phyloP scores from a whole-genome alignment of 495 filamentous ascomycete genomes.

The Glutinoglossum americanum region DNA sequence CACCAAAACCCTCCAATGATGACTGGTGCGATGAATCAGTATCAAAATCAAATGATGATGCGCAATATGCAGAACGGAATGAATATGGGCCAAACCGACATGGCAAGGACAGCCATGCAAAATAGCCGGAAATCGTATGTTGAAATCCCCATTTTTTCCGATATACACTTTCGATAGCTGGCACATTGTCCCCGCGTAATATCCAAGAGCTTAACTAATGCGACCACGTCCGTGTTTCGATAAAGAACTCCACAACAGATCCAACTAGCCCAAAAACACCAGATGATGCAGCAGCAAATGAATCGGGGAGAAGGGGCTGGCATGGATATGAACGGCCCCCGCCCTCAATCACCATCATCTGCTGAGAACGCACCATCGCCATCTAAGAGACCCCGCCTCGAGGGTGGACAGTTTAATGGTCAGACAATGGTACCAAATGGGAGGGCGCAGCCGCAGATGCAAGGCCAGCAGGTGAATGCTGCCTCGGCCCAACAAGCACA shows the following conservation, averaged over 20 bases:
- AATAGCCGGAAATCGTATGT: slow-evolving; percentile 55
- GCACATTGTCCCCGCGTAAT: too few relatives aligned
- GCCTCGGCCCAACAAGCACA: slow-evolving; percentile 26
- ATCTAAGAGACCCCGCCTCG: slow-evolving; percentile 76
- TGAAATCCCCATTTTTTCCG: not conserved
- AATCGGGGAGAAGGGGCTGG: slow-evolving; percentile 56
- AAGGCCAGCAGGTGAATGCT: slow-evolving; percentile 43
- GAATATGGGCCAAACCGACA: slow-evolving; percentile 27
- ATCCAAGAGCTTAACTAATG: slow-evolving; percentile 3
- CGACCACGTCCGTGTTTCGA: slow-evolving; percentile 7
- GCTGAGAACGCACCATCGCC: slow-evolving; percentile 80
- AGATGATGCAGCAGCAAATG: slow-evolving; percentile 48
- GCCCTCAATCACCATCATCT: slow-evolving; percentile 60
- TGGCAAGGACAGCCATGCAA: slow-evolving; percentile 54
- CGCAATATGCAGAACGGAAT: slow-evolving; percentile 29
- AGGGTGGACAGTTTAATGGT: slow-evolving; percentile 47
- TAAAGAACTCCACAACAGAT: slow-evolving; percentile 40
- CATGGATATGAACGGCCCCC: slow-evolving; percentile 65
- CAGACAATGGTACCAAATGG: slow-evolving; percentile 65
- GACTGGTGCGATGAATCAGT: slow-evolving; percentile 26
- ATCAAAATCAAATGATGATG: slow-evolving; percentile 30
- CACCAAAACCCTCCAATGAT: slow-evolving; percentile 38
- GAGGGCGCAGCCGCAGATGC: slow-evolving; percentile 50
- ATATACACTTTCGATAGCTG: too few relatives aligned
- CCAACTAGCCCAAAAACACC: slow-evolving; percentile 38